Percentiles rank a stretch among this genome's conserved stretches.
These are phyloP conservation scores for Narthecium ossifragum DNA, from an alignment of 106 monocot species.

Conservation along the genomic window DNA sequence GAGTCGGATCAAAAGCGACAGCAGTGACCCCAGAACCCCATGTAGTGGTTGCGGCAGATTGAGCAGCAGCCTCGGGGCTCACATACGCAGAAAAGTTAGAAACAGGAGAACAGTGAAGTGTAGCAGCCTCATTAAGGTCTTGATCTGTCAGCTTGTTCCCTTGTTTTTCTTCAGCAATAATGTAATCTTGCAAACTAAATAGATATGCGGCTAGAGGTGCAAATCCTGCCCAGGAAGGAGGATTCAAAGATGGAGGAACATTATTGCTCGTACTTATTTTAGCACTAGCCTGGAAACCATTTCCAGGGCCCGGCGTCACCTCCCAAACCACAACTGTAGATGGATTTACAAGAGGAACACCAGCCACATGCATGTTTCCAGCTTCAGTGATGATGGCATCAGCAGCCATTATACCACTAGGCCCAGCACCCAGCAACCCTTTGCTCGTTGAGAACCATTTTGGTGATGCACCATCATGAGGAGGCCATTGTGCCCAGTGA, in stretches of 20 bases:
- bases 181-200: slow-evolving; percentile 73
- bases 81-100: slow-evolving; percentile 99
- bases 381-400: slow-evolving; percentile 98
- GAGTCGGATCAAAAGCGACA: slow-evolving; percentile 98
- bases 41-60: slow-evolving; percentile 92
- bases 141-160: slow-evolving; percentile 58
- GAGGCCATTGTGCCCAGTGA: slow-evolving; percentile 94
- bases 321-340: slow-evolving; percentile 99
- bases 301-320: slow-evolving; percentile 95
- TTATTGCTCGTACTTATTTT: slow-evolving; percentile 43
- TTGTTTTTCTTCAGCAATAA: slow-evolving; percentile 69
- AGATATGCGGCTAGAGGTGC: slow-evolving; percentile 84
- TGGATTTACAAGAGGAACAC: slow-evolving; percentile 96
- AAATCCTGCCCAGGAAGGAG: slow-evolving; percentile 74
- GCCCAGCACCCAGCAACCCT: slow-evolving; percentile 93
- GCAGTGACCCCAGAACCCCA: slow-evolving; percentile 99
- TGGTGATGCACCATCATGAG: slow-evolving; percentile 29
- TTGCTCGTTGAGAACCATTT: slow-evolving; percentile 98
- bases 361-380: slow-evolving; percentile 89
- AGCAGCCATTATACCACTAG: slow-evolving; percentile 99
- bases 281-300: slow-evolving; percentile 63
- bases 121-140: slow-evolving; percentile 48
- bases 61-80: slow-evolving; percentile 92
- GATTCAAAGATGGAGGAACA: slow-evolving; percentile 63
- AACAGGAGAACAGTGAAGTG: slow-evolving; percentile 93